Evolutionary conservation across 139 green algal genomes (phyloP).

Genomic region (Zygnema circumcarinatum): DNA sequence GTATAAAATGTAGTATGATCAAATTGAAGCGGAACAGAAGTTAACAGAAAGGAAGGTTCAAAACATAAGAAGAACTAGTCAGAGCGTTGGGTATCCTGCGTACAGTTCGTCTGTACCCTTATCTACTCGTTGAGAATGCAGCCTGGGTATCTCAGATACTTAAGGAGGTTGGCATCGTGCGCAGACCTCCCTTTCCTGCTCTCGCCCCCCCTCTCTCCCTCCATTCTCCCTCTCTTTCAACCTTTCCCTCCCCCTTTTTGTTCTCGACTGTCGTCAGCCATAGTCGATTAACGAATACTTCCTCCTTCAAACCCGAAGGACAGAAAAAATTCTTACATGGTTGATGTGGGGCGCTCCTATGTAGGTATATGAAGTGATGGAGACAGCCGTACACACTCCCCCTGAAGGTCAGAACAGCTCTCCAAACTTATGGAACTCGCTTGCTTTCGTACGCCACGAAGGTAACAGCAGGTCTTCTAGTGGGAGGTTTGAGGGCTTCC

Average conservation of each 20-base stretch:
- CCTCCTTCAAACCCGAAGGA: background rate
- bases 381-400: constrained; percentile 24
- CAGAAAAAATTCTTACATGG: background rate
- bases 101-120: background rate
- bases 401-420: constrained; percentile 2
- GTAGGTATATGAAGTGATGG: constrained; percentile 49
- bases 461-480: background rate
- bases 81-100: background rate
- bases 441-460: background rate
- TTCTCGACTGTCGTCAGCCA: background rate
- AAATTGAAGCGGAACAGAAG: background rate
- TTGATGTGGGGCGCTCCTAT: background rate
- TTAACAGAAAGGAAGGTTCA: background rate
- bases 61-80: background rate
- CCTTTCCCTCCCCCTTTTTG: background rate
- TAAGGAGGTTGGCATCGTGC: no score
- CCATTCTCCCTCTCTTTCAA: background rate
- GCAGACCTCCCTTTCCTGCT: background rate
- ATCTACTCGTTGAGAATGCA: no score
- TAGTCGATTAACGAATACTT: background rate
- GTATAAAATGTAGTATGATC: background rate
- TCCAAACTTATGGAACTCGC: constrained; percentile 2
- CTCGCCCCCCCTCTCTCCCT: background rate
- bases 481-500: no score
- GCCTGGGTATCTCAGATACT: no score